Evolutionary conservation across 1,284 basidiomycete genomes (phyloP), one percentile per base, ranked within the genome.

Genomic region (Puccinia sorghi): DNA sequence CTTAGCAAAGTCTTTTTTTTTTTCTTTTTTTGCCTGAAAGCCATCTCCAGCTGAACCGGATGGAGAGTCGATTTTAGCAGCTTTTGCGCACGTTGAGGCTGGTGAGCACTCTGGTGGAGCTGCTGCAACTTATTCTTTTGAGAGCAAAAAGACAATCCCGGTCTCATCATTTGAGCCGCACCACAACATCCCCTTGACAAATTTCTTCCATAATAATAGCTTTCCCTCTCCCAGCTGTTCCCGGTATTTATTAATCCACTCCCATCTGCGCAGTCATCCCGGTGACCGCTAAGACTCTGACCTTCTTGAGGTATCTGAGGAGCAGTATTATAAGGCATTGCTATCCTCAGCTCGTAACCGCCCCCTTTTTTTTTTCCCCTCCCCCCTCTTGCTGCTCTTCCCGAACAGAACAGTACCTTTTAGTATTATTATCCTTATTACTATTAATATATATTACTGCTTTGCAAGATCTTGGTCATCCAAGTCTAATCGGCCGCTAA

Each of bases 321-420:
- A n/a, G n/a, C n/a, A n/a, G n/a, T n/a, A n/a, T n/a, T 41, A 64
- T 46, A 46, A 64, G 61, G 46, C 61, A 64, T 39, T n/a, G 41
- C 41, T 39, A 8, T 11, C 41, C 39, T 7, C n/a, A 54, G 6
- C 6, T 13, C 43, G 13, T 46, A 7, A 17, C 15, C 27, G 32
- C 15, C 13, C 25, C 9, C 6, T 59, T 25, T 59, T 59, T 27
- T 32, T 25, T 56, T 56, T n/a, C n/a, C n/a, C n/a, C n/a, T n/a
- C n/a, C 17, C 17, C 17, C 17, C 17, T 56, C n/a, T 56, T 56
- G 9, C n/a, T 32, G 22, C 9, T 37, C 37, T 59, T 25, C 11
- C 27, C 7, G 27, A 20, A 17, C 25, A 59, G 12, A 63, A 41
- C 39, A 63, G 50, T 20, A 54, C 50, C 20, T 6, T 20, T 22